phyloP scores from a whole-genome alignment of 169 alveolate genomes.

The Theileria orientalis region DNA sequence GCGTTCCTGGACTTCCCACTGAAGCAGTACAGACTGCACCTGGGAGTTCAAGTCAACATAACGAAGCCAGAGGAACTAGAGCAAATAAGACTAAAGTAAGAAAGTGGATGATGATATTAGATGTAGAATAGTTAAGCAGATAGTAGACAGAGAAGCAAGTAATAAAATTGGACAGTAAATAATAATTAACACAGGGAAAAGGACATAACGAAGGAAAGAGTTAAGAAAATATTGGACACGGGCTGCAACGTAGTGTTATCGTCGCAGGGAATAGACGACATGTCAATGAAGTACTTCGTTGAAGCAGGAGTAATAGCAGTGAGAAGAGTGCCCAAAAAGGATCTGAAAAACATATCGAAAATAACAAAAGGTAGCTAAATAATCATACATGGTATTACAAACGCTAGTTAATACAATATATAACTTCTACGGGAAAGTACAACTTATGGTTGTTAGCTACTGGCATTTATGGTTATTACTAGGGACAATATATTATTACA shows the following conservation, averaged over 20 bases:
- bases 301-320: constrained; percentile 96
- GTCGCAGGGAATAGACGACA: constrained; percentile 98
- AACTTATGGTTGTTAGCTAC: no score
- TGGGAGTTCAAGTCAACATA: constrained; percentile 93
- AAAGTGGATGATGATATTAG: background rate
- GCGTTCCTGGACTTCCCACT: constrained; percentile 97
- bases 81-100: constrained; percentile 85
- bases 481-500: no score
- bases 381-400: background rate
- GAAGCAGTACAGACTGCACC: constrained; percentile 92
- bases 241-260: constrained; percentile 99
- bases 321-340: constrained; percentile 95
- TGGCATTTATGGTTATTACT: no score
- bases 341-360: constrained; percentile 93
- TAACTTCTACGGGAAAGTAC: background rate
- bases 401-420: background rate
- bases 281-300: constrained; percentile 96
- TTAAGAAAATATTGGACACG: constrained; percentile 90
- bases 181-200: constrained; percentile 78
- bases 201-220: constrained; percentile 95
- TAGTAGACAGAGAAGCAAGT: background rate
- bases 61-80: constrained; percentile 96
- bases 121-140: background rate
- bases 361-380: constrained; percentile 88
- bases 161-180: background rate